Percentiles rank a stretch among this genome's conserved stretches.
Evolutionary conservation across 2,329 filamentous ascomycete genomes (phyloP).

Genomic region (Aureobasidium namibiae): DNA sequence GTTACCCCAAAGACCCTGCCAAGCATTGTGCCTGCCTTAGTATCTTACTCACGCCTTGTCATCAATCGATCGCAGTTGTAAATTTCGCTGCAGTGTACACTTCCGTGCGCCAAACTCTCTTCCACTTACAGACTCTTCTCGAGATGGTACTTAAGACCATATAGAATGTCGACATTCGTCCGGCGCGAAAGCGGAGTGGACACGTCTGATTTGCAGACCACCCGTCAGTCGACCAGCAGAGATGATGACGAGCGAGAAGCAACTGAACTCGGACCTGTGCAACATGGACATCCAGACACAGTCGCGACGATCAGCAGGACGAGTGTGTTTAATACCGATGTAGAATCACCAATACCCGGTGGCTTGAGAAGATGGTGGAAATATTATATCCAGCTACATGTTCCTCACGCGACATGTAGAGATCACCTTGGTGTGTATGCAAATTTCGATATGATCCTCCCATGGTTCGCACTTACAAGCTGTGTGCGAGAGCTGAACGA

Average conservation of each 20-base stretch:
- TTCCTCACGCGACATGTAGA: constrained; percentile 42
- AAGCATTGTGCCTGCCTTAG: not conserved
- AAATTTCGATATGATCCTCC: not conserved
- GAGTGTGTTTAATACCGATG: not conserved
- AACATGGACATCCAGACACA: not conserved
- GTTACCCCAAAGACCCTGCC: not conserved
- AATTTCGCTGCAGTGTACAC: not conserved
- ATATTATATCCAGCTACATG: constrained; percentile 41
- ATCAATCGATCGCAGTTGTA: too few species aligned
- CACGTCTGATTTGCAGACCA: not conserved
- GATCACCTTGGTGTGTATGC: constrained; percentile 51
- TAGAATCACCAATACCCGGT: constrained; percentile 15
- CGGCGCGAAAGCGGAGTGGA: not conserved
- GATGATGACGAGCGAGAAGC: constrained; percentile 24
- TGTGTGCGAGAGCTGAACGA: not conserved
- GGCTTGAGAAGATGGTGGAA: constrained; percentile 36
- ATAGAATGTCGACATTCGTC: not conserved
- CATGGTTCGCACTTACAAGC: not conserved
- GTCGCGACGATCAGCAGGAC: not conserved
- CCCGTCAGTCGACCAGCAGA: not conserved
- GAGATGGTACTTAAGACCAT: not conserved
- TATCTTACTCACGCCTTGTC: not conserved
- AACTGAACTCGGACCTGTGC: constrained; percentile 23
- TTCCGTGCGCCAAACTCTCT: too few species aligned
- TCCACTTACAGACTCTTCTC: not conserved